Evolutionary conservation across 1,284 basidiomycete genomes (phyloP).

Genomic region (Fomitopsis schrenkii): DNA sequence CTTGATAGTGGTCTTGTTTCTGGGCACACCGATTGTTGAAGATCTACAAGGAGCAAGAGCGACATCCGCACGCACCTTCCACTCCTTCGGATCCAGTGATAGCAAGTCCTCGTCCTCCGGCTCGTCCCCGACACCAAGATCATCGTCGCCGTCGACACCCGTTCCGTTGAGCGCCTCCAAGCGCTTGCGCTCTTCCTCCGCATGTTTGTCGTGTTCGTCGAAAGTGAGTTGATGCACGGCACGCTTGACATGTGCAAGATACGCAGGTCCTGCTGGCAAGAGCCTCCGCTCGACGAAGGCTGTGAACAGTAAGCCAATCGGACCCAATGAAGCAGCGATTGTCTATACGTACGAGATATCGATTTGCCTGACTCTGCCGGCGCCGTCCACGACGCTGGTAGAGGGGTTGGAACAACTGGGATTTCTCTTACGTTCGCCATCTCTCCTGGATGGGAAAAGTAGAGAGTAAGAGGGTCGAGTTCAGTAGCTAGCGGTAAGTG

Average conservation of each 20-base stretch:
- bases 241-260: slow-evolving; percentile 76
- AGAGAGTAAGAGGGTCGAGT: not conserved
- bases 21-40: slow-evolving; percentile 23
- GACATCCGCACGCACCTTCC: slow-evolving; percentile 69
- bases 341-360: slow-evolving; percentile 28
- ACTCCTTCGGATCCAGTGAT: slow-evolving; percentile 90
- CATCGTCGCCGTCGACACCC: slow-evolving; percentile 68
- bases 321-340: slow-evolving; percentile 1
- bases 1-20: slow-evolving; percentile 99
- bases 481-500: not conserved
- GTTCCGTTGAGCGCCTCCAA: slow-evolving; percentile 51
- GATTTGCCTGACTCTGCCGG: slow-evolving; percentile 25
- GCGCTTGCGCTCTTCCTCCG: slow-evolving; percentile 50
- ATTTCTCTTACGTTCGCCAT: slow-evolving; percentile 31
- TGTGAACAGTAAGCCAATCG: slow-evolving; percentile 7
- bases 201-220: slow-evolving; percentile 70
- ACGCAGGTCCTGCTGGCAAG: slow-evolving; percentile 83
- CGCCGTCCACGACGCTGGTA: slow-evolving; percentile 26
- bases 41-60: not conserved
- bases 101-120: slow-evolving; percentile 75
- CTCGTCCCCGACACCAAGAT: slow-evolving; percentile 92
- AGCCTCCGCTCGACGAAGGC: slow-evolving; percentile 42
- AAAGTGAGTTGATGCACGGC: slow-evolving; percentile 75
- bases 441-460: not conserved
- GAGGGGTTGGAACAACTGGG: slow-evolving; percentile 28